phyloP scores from a whole-genome alignment of 164 flowering plant species.

The Amborella trichopoda region DNA sequence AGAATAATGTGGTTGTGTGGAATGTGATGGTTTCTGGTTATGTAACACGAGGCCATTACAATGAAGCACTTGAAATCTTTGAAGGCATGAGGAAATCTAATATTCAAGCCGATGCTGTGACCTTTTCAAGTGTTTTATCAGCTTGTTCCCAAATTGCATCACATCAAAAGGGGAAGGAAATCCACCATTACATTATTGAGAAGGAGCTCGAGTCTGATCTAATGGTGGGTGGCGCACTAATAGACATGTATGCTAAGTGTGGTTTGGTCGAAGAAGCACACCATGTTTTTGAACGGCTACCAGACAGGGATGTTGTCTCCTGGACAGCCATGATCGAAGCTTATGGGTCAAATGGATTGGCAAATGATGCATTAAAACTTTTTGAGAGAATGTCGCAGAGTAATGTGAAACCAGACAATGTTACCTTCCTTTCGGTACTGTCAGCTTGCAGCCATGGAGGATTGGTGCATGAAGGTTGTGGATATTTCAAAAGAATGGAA shows the following conservation, averaged over 20 bases:
- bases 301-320: constrained; percentile 40
- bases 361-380: constrained; percentile 41
- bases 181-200: constrained; percentile 30
- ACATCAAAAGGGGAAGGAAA: constrained; percentile 52
- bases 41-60: constrained; percentile 32
- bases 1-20: constrained; percentile 38
- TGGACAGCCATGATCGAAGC: constrained; percentile 88
- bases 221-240: constrained; percentile 53
- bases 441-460: constrained; percentile 76
- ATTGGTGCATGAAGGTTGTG: constrained; percentile 47
- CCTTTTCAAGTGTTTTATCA: constrained; percentile 44
- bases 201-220: constrained; percentile 31
- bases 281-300: constrained; percentile 29
- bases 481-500: constrained; percentile 41
- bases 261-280: constrained; percentile 59
- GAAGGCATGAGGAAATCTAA: constrained; percentile 27
- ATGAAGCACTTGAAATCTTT: constrained; percentile 40
- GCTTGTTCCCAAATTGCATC: constrained; percentile 64
- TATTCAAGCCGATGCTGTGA: constrained; percentile 41
- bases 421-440: constrained; percentile 53
- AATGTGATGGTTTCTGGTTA: constrained; percentile 70
- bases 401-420: constrained; percentile 32
- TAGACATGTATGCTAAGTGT: constrained; percentile 80
- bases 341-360: constrained; percentile 62
- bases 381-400: constrained; percentile 37